Conservation (phyloP, 106 monocot genomes). For the Alisma plantagoaquatica region DNA sequence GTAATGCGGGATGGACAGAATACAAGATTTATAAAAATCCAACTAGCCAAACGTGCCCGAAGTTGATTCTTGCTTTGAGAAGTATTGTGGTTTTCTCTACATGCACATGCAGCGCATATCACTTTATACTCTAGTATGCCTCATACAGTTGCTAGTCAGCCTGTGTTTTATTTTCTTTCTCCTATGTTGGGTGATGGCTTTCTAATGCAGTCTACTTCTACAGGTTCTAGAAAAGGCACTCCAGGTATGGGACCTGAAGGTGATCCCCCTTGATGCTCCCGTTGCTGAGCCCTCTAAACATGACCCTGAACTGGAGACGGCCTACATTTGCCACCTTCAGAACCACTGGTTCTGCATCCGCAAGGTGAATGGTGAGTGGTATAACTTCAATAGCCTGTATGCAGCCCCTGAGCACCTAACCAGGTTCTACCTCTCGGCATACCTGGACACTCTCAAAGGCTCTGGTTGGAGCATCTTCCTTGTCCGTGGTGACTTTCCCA, state of each 20-base stretch:
- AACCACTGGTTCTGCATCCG: conserved; percentile 97
- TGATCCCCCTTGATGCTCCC: conserved; percentile 68
- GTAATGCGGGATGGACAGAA: too few relatives aligned
- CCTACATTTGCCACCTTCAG: conserved; percentile 84
- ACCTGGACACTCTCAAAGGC: conserved; percentile 69
- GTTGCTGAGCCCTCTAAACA: conserved; percentile 48
- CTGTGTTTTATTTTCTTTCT: neutral
- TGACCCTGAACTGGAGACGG: conserved; percentile 76
- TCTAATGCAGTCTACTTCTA: neutral
- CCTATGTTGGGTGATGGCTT: too few relatives aligned
- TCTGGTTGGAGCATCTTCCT: conserved; percentile 92
- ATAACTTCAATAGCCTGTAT: conserved; percentile 94
- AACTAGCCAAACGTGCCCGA: too few relatives aligned
- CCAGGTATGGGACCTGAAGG: conserved; percentile 84
- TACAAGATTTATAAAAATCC: too few relatives aligned
- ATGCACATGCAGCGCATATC: too few relatives aligned
- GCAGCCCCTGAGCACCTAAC: conserved; percentile 92
- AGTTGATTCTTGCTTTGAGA: too few relatives aligned
- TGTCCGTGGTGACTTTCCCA: conserved; percentile 88
- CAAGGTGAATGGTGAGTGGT: conserved; percentile 92
- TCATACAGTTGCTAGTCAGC: neutral
- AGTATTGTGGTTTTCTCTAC: too few relatives aligned
- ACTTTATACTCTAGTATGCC: too few relatives aligned
- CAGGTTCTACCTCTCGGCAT: conserved; percentile 88
- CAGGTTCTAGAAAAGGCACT: conserved; percentile 91